phyloP scores from a whole-genome alignment of 495 filamentous ascomycete genomes.

The Saxispiralis lemnorum region DNA sequence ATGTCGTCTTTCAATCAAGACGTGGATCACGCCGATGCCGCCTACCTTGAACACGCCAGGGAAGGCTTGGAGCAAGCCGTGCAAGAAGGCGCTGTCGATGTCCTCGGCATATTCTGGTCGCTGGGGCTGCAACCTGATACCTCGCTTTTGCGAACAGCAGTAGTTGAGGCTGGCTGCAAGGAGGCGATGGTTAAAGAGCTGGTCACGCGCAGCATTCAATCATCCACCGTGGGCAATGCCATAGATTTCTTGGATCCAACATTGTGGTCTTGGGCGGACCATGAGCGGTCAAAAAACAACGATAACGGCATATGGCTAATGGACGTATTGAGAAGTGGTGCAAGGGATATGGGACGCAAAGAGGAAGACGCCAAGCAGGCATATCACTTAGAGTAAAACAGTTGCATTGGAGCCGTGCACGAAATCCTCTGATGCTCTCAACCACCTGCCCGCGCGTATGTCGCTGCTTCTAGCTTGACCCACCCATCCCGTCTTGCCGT shows the following conservation, averaged over 20 bases:
- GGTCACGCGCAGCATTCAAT: neutral
- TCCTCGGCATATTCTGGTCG: neutral
- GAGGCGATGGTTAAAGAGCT: neutral
- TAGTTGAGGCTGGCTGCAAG: slow-evolving; percentile 6
- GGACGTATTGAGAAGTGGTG: neutral
- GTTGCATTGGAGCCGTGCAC: no score
- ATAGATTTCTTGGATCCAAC: slow-evolving; percentile 8
- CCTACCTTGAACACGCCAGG: slow-evolving; percentile 1
- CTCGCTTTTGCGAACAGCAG: slow-evolving; percentile 5
- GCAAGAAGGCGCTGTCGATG: neutral
- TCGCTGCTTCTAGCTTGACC: no score
- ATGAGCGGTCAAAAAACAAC: neutral
- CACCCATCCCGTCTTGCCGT: no score
- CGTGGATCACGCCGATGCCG: neutral
- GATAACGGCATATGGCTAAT: neutral
- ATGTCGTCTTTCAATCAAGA: neutral
- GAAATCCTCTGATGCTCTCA: no score
- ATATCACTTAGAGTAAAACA: no score
- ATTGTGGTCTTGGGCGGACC: slow-evolving; percentile 9
- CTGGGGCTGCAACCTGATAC: slow-evolving; percentile 3
- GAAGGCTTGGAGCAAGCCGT: slow-evolving; percentile 8
- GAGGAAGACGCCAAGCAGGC: no score
- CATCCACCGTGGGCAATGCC: neutral
- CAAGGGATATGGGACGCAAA: no score
- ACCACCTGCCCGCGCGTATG: no score